Percentiles rank a stretch among this genome's conserved stretches.
phyloP scores from a whole-genome alignment of 2,329 filamentous ascomycete species.

The Pezicula carpinea region DNA sequence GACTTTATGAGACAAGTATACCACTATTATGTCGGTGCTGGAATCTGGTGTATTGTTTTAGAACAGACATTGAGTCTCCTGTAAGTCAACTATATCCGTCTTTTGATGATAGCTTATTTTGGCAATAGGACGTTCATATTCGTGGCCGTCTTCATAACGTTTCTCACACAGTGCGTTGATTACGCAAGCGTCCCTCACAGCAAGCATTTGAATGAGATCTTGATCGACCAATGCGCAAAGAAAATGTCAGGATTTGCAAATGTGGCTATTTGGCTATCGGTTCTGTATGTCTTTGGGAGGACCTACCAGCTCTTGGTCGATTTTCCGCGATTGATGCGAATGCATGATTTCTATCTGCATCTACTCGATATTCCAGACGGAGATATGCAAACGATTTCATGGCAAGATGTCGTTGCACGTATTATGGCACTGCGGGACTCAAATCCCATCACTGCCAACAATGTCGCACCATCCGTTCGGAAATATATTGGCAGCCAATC shows the following conservation, averaged over 20 bases:
- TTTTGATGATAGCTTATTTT: constrained; percentile 7
- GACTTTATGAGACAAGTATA: constrained; percentile 67
- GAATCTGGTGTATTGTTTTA: constrained; percentile 65
- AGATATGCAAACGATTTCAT: constrained; percentile 70
- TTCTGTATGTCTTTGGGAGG: constrained; percentile 60
- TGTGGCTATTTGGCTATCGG: constrained; percentile 53
- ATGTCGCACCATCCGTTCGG: constrained; percentile 52
- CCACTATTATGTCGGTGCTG: constrained; percentile 61
- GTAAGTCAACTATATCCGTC: constrained; percentile 32
- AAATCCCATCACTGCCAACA: constrained; percentile 62
- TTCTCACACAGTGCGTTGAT: constrained; percentile 65
- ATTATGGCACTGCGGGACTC: constrained; percentile 66
- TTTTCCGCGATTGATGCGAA: constrained; percentile 53
- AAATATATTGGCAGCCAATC: constrained; percentile 70
- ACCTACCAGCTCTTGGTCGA: constrained; percentile 53
- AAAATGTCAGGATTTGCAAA: constrained; percentile 34
- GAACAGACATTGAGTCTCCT: constrained; percentile 51
- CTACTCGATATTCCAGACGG: constrained; percentile 63
- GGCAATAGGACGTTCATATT: constrained; percentile 55
- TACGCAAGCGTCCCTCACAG: constrained; percentile 55
- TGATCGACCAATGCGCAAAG: constrained; percentile 55
- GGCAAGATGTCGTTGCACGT: constrained; percentile 66
- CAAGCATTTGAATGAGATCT: constrained; percentile 41
- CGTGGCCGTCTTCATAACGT: constrained; percentile 63
- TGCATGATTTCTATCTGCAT: constrained; percentile 67